Conservation (phyloP, 257 asterid species). For the Leptodermis oblonga region DNA sequence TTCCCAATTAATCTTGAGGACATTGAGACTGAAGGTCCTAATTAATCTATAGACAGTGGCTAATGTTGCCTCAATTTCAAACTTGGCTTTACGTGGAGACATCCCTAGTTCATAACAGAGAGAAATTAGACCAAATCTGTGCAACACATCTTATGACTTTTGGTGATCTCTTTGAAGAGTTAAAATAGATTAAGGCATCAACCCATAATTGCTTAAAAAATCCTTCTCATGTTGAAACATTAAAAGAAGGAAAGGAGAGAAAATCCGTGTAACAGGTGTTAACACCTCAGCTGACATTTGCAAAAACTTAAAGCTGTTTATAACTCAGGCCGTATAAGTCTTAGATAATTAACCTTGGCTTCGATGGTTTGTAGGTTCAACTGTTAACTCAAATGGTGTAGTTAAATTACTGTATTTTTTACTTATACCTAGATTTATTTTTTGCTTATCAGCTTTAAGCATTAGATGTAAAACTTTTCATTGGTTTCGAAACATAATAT, state of each 20-base stretch:
- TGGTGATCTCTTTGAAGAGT: too few species aligned
- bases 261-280: not conserved
- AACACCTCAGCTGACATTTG: not conserved
- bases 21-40: conserved; percentile 3
- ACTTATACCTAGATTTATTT: not conserved
- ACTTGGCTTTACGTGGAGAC: not conserved
- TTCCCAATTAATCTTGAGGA: not conserved
- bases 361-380: not conserved
- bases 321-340: not conserved
- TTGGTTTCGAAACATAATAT: not conserved
- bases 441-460: not conserved
- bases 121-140: not conserved
- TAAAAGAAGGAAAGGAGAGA: not conserved
- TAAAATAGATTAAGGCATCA: not conserved
- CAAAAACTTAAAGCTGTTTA: not conserved
- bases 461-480: not conserved
- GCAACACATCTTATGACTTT: not conserved
- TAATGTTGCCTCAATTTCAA: not conserved
- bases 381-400: not conserved
- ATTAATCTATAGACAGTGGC: not conserved
- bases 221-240: not conserved
- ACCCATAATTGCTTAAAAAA: not conserved
- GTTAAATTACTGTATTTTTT: not conserved
- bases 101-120: not conserved
- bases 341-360: not conserved